phyloP scores from a whole-genome alignment of 176 grass and related monocot genomes.

The Aegilops bicornis region DNA sequence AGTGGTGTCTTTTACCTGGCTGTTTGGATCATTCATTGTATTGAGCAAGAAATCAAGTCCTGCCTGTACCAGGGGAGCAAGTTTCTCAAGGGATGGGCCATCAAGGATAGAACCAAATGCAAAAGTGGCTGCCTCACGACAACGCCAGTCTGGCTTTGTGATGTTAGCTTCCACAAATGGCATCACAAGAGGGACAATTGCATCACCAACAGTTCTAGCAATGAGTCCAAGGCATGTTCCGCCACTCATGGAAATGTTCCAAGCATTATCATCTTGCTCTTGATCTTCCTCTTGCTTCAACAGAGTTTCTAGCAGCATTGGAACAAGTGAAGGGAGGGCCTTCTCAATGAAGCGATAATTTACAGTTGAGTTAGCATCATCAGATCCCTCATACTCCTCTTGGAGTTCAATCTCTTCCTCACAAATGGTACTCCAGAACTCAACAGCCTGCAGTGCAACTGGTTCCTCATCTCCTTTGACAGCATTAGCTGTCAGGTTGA shows the following conservation, averaged over 20 bases:
- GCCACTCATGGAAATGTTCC: conserved; percentile 97
- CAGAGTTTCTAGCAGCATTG: conserved; percentile 83
- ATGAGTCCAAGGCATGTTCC: conserved; percentile 89
- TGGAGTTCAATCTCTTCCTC: conserved; percentile 90
- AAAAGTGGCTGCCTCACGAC: conserved; percentile 82
- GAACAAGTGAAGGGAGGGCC: conserved; percentile 86
- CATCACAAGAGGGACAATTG: conserved; percentile 81
- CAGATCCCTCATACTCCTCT: conserved; percentile 68
- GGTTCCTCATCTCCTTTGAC: conserved; percentile 78
- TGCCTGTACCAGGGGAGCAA: conserved; percentile 60
- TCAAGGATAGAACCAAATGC: conserved; percentile 99
- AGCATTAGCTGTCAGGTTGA: conserved; percentile 69
- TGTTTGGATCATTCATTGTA: conserved; percentile 77
- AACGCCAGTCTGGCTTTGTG: conserved; percentile 74
- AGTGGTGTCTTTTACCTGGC: conserved; percentile 87
- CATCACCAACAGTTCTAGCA: conserved; percentile 84
- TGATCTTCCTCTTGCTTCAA: conserved; percentile 96
- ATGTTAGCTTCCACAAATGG: conserved; percentile 88
- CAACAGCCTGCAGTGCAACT: conserved; percentile 83
- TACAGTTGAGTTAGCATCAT: conserved; percentile 60
- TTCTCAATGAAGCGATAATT: conserved; percentile 79
- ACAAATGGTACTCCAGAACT: conserved; percentile 94
- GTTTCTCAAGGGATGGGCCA: conserved; percentile 84
- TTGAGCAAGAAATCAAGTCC: conserved; percentile 89
- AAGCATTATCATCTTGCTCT: conserved; percentile 81